phyloP scores from a whole-genome alignment of 2,329 filamentous ascomycete genomes.

The Fusarium tupiense region DNA sequence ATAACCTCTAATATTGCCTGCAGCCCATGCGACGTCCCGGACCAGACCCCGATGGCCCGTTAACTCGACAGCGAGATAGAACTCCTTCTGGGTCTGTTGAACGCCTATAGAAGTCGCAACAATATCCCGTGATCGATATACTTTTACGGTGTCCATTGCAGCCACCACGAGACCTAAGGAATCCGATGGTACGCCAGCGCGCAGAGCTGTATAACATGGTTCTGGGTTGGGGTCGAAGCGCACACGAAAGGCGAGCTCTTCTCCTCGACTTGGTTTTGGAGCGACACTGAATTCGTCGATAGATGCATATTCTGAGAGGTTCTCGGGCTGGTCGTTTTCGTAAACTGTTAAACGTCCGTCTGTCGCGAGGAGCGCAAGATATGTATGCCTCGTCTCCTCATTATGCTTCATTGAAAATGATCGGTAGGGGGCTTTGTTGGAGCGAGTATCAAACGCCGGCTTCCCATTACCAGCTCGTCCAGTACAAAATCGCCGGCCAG shows the following conservation, averaged over 20 bases:
- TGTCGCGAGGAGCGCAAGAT: constrained; percentile 84
- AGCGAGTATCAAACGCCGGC: constrained; percentile 65
- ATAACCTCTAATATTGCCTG: constrained; percentile 88
- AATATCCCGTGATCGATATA: constrained; percentile 80
- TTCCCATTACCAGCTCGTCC: constrained; percentile 59
- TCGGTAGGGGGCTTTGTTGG: constrained; percentile 71
- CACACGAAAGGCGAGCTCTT: constrained; percentile 87
- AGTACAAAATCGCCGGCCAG: constrained; percentile 82
- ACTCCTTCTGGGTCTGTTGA: constrained; percentile 72
- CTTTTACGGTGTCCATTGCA: constrained; percentile 81
- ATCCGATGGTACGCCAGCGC: constrained; percentile 83
- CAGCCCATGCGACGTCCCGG: constrained; percentile 90
- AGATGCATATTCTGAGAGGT: constrained; percentile 77
- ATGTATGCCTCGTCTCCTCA: constrained; percentile 81
- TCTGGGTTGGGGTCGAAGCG: constrained; percentile 89
- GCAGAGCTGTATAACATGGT: constrained; percentile 78
- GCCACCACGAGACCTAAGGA: constrained; percentile 85
- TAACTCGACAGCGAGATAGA: constrained; percentile 85
- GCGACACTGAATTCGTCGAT: constrained; percentile 82
- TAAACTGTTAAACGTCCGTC: constrained; percentile 83
- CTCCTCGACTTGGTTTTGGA: constrained; percentile 76
- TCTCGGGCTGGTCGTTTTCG: constrained; percentile 87
- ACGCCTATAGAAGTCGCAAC: constrained; percentile 62
- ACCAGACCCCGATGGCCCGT: constrained; percentile 79
- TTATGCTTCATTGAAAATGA: constrained; percentile 88